Evolutionary conservation across 441 rosid species (phyloP).

Genomic region (Erodium chrysanthum): DNA sequence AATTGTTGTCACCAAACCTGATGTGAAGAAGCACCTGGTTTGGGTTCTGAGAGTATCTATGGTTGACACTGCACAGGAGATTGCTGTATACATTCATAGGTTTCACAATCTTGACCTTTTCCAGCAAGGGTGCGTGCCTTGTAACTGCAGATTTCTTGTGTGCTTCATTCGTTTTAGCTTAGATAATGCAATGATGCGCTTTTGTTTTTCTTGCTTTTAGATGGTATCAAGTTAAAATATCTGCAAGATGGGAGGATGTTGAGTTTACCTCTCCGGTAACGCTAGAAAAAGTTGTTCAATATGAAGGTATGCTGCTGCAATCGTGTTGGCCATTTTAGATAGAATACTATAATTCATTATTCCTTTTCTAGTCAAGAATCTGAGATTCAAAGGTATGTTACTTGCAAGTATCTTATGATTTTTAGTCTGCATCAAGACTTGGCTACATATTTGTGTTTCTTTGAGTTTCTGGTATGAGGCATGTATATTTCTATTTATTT

Average conservation of each 20-base stretch:
- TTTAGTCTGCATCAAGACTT: neutral
- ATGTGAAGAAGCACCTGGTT: neutral
- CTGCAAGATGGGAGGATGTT: conserved; percentile 24
- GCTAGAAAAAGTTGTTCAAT: conserved; percentile 24
- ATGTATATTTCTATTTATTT: neutral
- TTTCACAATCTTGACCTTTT: conserved; percentile 28
- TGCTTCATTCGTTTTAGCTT: neutral
- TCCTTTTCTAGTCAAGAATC: neutral
- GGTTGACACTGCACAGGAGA: conserved; percentile 23
- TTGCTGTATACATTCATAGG: conserved; percentile 25
- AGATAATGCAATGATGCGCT: neutral
- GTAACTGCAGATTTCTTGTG: neutral
- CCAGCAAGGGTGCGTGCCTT: conserved; percentile 20
- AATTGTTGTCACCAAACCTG: neutral
- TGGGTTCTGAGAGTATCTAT: conserved; percentile 7
- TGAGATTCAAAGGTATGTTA: neutral
- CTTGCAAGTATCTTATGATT: neutral
- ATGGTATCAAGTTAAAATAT: conserved; percentile 25
- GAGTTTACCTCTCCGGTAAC: conserved; percentile 18
- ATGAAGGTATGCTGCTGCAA: conserved; percentile 18
- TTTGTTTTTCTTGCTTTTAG: conserved; percentile 12
- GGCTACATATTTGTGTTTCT: neutral
- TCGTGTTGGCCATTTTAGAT: neutral
- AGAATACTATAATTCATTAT: neutral
- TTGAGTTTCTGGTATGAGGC: neutral